phyloP scores from a whole-genome alignment of 2,329 filamentous ascomycete species.

The Seiridium unicorne region DNA sequence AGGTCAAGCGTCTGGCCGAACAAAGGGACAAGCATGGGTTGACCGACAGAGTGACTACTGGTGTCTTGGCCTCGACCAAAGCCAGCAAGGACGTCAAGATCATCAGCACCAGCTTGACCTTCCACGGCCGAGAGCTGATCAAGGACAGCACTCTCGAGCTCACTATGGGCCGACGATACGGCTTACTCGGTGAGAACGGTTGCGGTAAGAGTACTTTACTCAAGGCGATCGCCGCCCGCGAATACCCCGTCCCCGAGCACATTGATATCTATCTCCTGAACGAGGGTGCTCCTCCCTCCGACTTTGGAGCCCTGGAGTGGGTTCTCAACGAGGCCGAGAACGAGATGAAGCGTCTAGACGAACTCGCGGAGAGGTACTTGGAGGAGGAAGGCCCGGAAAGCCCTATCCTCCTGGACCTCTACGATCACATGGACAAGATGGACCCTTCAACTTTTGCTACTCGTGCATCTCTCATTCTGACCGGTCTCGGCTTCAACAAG shows the following conservation, averaged over 20 bases:
- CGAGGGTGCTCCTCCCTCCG: slow-evolving; percentile 87
- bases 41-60: slow-evolving; percentile 96
- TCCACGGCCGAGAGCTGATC: slow-evolving; percentile 96
- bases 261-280: slow-evolving; percentile 98
- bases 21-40: slow-evolving; percentile 97
- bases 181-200: slow-evolving; percentile 95
- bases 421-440: slow-evolving; percentile 99
- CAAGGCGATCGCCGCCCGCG: slow-evolving; percentile 89
- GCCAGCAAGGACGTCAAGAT: slow-evolving; percentile 96
- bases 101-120: slow-evolving; percentile 87
- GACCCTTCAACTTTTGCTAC: slow-evolving; percentile 96
- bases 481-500: slow-evolving; percentile 99
- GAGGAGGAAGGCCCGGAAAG: slow-evolving; percentile 91
- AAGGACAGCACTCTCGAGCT: slow-evolving; percentile 92
- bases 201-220: slow-evolving; percentile 98
- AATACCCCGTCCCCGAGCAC: slow-evolving; percentile 94
- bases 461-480: slow-evolving; percentile 92
- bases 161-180: slow-evolving; percentile 89
- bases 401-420: slow-evolving; percentile 87
- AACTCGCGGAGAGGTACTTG: slow-evolving; percentile 82
- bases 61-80: slow-evolving; percentile 83
- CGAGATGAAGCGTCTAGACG: slow-evolving; percentile 88
- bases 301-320: slow-evolving; percentile 93
- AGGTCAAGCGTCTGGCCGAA: slow-evolving; percentile 81
- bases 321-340: slow-evolving; percentile 87